Evolutionary conservation across 371 early-diverging fungal genomes (phyloP), one percentile per base, ranked within the genome.

Genomic region (Dichotomocladium elegans): DNA sequence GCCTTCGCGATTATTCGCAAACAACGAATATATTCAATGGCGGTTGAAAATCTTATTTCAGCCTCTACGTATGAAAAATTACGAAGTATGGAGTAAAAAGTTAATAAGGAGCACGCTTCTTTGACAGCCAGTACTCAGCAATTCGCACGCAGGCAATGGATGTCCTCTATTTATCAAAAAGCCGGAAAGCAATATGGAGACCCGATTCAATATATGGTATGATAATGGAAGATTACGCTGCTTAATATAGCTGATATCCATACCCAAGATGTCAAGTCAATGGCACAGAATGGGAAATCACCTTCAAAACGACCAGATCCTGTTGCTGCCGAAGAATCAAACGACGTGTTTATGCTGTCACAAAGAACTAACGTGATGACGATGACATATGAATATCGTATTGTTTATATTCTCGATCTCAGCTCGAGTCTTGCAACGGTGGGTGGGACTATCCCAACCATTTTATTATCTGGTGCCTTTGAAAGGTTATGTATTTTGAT

Each of bases 371-470:
- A 77, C 9, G 72, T 91, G 5, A 72, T 80, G 56, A 74, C 80
- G 10, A 56, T 88, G 43, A 66, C 77, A 41, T 70, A 74, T 42
- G 77, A 83, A 57, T 85, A 89, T 52, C 72, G 87, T 1, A 53
- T 88, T 17, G 86, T 88, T 0, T 84, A 89, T 57, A 68, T 89
- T n/a, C 72, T 91, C 26, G 92, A 91, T 58, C 72, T 87, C 14
- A 82, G 81, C 12, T 82, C 89, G 2, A 87, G 87, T 54, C 74
- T 91, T 55, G 78, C 86, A 12, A 83, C 86, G 1, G 84, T 88
- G 2, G 88, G 88, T 55, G 70, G 79, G 40, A 72, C 67, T 11
- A 77, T 69, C 19, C 71, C 68, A 27, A 75, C 77, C 44, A 77
- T 84, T 22, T 57, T 83, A 12, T 60, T 83, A 55, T 71, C 73